A percentile compares a stretch with the other conserved stretches of the same genome.
phyloP scores from a whole-genome alignment of 2,329 filamentous ascomycete genomes.

The Phaeosphaeria sp. region DNA sequence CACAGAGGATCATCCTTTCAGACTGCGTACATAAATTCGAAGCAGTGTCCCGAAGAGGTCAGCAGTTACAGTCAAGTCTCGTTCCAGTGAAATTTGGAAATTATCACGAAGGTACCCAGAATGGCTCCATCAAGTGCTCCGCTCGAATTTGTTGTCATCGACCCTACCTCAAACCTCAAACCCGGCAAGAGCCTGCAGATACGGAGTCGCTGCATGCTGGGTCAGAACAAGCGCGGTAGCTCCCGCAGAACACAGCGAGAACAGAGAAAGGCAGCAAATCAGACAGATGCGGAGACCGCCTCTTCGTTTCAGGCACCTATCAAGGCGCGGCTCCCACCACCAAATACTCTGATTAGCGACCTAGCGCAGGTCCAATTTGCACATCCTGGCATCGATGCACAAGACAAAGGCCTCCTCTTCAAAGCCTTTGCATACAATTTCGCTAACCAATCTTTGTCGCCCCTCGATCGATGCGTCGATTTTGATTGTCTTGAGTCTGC shows the following conservation, averaged over 20 bases:
- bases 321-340: not conserved
- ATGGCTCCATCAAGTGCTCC: not conserved
- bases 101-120: too few relatives aligned
- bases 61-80: not conserved
- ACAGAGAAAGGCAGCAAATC: slow-evolving; percentile 3
- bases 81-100: too few relatives aligned
- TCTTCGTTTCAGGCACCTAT: not conserved
- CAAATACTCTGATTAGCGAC: not conserved
- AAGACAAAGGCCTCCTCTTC: slow-evolving; percentile 8
- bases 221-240: slow-evolving; percentile 22
- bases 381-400: slow-evolving; percentile 4
- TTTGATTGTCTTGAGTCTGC: slow-evolving; percentile 11
- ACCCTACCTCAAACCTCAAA: slow-evolving; percentile 11
- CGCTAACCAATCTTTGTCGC: slow-evolving; percentile 6
- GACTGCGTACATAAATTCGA: not conserved
- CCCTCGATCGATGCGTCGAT: slow-evolving; percentile 14
- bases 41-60: not conserved
- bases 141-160: slow-evolving; percentile 14
- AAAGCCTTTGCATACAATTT: slow-evolving; percentile 13
- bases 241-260: slow-evolving; percentile 16
- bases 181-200: slow-evolving; percentile 16
- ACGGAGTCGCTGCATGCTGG: slow-evolving; percentile 25
- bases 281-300: not conserved
- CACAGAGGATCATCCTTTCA: not conserved
- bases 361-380: slow-evolving; percentile 10